Conservation (phyloP, 768 basidiomycete species). For the Tylopilus subfusipes region DNA sequence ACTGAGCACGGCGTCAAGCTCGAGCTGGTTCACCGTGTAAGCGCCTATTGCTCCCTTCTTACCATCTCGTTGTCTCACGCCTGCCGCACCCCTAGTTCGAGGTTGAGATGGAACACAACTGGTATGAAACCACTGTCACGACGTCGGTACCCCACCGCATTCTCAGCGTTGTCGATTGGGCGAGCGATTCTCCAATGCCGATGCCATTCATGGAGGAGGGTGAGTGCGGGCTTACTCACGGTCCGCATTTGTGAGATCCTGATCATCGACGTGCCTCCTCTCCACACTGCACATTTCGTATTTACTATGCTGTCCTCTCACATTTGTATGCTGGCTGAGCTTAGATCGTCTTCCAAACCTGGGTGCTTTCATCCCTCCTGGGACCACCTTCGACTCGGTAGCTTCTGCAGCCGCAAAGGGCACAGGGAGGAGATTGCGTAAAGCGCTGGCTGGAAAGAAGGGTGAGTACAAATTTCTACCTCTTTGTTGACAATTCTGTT, state of each 20-base stretch:
- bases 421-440: conserved; percentile 9
- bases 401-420: conserved; percentile 1
- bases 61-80: neutral
- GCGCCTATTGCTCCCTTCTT: neutral
- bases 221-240: conserved; percentile 9
- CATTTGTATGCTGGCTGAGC: neutral
- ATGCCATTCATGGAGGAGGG: conserved; percentile 12
- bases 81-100: conserved; percentile 54
- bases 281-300: neutral
- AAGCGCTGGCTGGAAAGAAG: conserved; percentile 15
- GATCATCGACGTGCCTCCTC: conserved; percentile 2
- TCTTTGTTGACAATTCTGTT: neutral
- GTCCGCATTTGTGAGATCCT: conserved; percentile 2
- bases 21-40: conserved; percentile 58
- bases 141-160: conserved; percentile 71
- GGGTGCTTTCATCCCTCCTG: conserved; percentile 25
- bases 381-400: conserved; percentile 16
- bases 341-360: conserved; percentile 25
- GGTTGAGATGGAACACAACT: conserved; percentile 92
- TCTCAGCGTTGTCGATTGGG: conserved; percentile 93
- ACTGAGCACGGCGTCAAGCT: conserved; percentile 58
- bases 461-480: neutral
- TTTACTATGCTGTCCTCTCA: neutral
- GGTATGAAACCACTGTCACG: conserved; percentile 90
- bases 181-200: conserved; percentile 64